These are phyloP conservation scores for Alternaria solani DNA, from an alignment of 2,329 filamentous ascomycete species.

Conservation along the genomic window DNA sequence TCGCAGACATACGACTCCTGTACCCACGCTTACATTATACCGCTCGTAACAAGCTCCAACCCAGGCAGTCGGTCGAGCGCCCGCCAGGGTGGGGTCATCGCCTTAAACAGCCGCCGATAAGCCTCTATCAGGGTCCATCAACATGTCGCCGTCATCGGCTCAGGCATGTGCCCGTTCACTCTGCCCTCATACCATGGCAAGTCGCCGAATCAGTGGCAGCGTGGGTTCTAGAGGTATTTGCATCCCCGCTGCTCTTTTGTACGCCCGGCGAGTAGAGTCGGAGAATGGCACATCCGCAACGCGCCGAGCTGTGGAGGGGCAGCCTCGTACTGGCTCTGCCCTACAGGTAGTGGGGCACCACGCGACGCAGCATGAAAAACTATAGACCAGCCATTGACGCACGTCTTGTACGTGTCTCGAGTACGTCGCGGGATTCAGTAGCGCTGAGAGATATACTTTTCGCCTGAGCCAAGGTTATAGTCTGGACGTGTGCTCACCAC, in stretches of 20 bases:
- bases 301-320: conserved; percentile 25
- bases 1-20: not conserved
- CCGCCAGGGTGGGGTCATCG: conserved; percentile 33
- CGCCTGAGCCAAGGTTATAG: conserved; percentile 17
- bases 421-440: conserved; percentile 24
- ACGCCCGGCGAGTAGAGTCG: not conserved
- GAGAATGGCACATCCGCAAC: conserved; percentile 5
- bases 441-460: conserved; percentile 10
- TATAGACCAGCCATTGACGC: conserved; percentile 29
- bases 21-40: conserved; percentile 17
- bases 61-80: conserved; percentile 23
- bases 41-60: conserved; percentile 8
- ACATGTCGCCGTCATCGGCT: conserved; percentile 49
- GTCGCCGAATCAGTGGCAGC: conserved; percentile 15
- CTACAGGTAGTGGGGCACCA: conserved; percentile 38
- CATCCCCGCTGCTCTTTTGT: conserved; percentile 21
- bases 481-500: conserved; percentile 26
- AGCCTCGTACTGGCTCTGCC: conserved; percentile 11
- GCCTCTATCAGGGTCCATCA: conserved; percentile 29
- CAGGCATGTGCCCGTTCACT: conserved; percentile 28
- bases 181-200: conserved; percentile 24
- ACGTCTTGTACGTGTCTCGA: conserved; percentile 18
- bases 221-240: conserved; percentile 40
- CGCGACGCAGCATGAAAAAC: conserved; percentile 36
- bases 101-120: conserved; percentile 34